phyloP scores from a whole-genome alignment of 305 asterid species.

The Fraxinus sp. region DNA sequence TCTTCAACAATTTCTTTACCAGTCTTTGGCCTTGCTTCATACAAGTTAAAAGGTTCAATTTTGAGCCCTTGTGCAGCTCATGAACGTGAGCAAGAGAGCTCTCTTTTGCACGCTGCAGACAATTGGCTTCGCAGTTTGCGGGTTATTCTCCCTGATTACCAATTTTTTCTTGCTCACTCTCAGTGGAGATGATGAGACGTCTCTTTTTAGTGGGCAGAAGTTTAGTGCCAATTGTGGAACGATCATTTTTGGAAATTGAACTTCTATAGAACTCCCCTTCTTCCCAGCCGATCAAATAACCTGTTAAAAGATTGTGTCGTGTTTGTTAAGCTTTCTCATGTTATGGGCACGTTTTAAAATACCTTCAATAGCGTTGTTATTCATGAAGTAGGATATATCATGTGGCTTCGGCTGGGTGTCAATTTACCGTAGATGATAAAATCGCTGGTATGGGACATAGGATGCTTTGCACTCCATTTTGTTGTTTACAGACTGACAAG shows the following conservation, averaged over 20 bases:
- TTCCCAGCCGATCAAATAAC: slow-evolving; percentile 10
- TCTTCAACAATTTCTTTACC: slow-evolving; percentile 60
- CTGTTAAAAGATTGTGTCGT: slow-evolving; percentile 41
- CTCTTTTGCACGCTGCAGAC: slow-evolving; percentile 57
- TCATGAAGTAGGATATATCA: slow-evolving; percentile 28
- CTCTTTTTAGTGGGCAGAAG: neutral
- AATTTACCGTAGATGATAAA: slow-evolving; percentile 13
- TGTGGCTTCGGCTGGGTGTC: slow-evolving; percentile 14
- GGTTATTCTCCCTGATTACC: slow-evolving; percentile 62
- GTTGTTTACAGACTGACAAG: neutral
- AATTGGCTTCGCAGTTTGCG: slow-evolving; percentile 56
- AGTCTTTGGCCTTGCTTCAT: slow-evolving; percentile 69
- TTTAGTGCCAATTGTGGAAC: neutral
- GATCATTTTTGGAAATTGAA: slow-evolving; percentile 12
- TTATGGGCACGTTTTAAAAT: slow-evolving; percentile 29
- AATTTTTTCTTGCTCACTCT: slow-evolving; percentile 53
- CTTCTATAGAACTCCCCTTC: slow-evolving; percentile 13
- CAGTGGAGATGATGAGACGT: slow-evolving; percentile 39
- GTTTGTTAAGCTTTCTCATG: slow-evolving; percentile 27
- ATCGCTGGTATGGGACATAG: slow-evolving; percentile 22
- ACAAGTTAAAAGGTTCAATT: slow-evolving; percentile 63
- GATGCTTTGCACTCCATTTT: neutral
- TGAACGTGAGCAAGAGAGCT: slow-evolving; percentile 65
- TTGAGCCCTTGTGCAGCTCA: slow-evolving; percentile 55
- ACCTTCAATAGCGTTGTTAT: slow-evolving; percentile 12